These are phyloP conservation scores for Brassica cretica DNA, from an alignment of 345 rosid species.

Conservation along the genomic window DNA sequence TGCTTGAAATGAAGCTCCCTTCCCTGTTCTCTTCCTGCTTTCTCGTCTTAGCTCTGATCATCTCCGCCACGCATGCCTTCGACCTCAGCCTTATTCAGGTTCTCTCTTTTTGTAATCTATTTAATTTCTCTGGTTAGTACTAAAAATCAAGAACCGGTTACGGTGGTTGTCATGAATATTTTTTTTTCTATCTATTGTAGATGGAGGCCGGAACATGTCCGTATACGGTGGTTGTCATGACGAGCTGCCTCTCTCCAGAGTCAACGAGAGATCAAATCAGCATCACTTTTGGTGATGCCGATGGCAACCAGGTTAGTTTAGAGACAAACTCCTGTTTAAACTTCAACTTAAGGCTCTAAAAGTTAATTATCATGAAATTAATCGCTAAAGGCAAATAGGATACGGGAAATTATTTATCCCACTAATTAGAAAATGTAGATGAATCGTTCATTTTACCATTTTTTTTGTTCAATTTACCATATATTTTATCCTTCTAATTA, in stretches of 20 bases:
- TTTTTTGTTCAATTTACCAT: background rate
- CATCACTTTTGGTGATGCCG: slow-evolving; percentile 70
- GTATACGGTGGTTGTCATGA: slow-evolving; percentile 55
- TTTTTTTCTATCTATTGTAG: slow-evolving; percentile 22
- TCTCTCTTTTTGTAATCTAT: background rate
- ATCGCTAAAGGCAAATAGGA: background rate
- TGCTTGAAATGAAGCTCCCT: slow-evolving; percentile 7
- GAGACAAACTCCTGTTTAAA: no score
- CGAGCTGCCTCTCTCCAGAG: slow-evolving; percentile 63
- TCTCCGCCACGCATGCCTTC: slow-evolving; percentile 34
- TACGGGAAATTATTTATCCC: background rate
- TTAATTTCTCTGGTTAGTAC: background rate
- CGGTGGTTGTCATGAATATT: background rate
- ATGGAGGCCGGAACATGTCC: slow-evolving; percentile 51
- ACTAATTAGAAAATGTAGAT: background rate
- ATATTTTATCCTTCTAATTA: background rate
- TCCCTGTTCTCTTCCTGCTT: slow-evolving; percentile 2
- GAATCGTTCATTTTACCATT: background rate
- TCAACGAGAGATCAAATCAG: slow-evolving; percentile 74
- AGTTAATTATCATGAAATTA: background rate
- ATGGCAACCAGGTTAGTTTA: slow-evolving; percentile 57
- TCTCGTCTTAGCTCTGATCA: slow-evolving; percentile 13
- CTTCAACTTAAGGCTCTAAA: no score
- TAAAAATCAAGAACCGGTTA: background rate
- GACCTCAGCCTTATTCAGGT: slow-evolving; percentile 41